Conservation (phyloP, 73 alveolate species). For the Blepharisma stoltei region DNA sequence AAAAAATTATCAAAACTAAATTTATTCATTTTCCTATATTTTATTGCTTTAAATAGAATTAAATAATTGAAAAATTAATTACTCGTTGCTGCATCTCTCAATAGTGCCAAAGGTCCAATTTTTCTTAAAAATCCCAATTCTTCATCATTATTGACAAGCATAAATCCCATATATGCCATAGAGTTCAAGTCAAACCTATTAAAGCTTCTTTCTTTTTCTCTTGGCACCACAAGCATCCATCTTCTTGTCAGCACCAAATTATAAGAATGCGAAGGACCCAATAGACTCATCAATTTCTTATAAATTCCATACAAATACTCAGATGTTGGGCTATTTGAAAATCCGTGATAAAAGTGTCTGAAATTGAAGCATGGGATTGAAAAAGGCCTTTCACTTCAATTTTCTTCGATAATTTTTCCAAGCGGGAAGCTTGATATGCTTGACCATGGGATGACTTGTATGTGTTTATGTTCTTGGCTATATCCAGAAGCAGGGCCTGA, state of each 20-base stretch:
- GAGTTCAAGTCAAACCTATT: constrained; percentile 27
- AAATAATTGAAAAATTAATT: neutral
- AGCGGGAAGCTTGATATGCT: constrained; percentile 22
- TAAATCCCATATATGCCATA: constrained; percentile 22
- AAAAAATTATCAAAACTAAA: no score
- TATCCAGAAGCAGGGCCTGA: constrained; percentile 59
- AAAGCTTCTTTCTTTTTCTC: constrained; percentile 21
- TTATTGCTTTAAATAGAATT: no score
- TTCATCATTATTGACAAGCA: constrained; percentile 36
- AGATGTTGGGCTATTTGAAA: neutral
- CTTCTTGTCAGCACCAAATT: constrained; percentile 21
- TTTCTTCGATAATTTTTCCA: neutral
- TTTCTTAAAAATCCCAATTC: constrained; percentile 30
- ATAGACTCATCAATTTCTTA: neutral
- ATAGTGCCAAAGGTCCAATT: constrained; percentile 34
- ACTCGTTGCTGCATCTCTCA: constrained; percentile 28
- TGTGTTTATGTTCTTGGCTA: constrained; percentile 61
- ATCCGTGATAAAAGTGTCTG: constrained; percentile 28
- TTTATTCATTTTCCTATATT: no score
- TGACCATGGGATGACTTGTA: constrained; percentile 50
- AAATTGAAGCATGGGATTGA: constrained; percentile 15
- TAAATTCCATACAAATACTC: neutral
- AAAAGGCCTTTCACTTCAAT: neutral
- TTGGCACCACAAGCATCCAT: constrained; percentile 30
- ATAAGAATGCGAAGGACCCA: constrained; percentile 6